Base-by-base conservation (phyloP, 768 basidiomycete genomes). In the Agaricus sinodeliciosus region DNA sequence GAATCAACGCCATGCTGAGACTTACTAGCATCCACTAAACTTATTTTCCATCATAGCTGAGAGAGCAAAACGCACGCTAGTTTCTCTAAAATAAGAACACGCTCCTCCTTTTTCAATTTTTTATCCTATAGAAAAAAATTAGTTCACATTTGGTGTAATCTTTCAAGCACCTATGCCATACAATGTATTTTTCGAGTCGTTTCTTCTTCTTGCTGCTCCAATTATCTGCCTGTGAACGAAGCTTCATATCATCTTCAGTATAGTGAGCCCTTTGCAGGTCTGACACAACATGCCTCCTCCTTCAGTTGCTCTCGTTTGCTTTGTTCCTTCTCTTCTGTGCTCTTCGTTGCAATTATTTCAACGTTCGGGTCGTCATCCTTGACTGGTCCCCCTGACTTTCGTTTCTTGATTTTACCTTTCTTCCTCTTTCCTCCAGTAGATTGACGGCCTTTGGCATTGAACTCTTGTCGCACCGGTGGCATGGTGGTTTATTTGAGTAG, bases 151-250 rank as follows among this genome's bases (percentile, higher is more conserved):
- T 40, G 44, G 48, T 15, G 11, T 35, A 39, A 37, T 5, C 31
- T 11, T 11, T 31, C 35, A n/a, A 39, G 9, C 8, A 43, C 16
- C 35, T 40, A 50, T 35, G 9, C 69, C 85, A 61, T 51, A 91
- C 92, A 60, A 97, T 94, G 62, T 93, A 98, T 57, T 90, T 90
- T 57, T 97, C 94, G 4, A 98, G 70, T 48, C 90, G 73, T 65
- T 88, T 94, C 71, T 82, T 85, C 72, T 91, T 94, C 72, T 94
- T 94, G 53, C 71, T 79, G 41, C 80, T 87, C 75, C 90, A 84
- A 63, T 86, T 88, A 3, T 86, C 79, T 8, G 81, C 76, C 65
- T 84, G 78, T 26, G 69, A 66, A 31, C 67, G 65, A 41, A 78
- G 69, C 78, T 79, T 43, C 16, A 44, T 3, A 31, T 28, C n/a